phyloP scores from a whole-genome alignment of 345 rosid genomes.

The Balakata baccata region DNA sequence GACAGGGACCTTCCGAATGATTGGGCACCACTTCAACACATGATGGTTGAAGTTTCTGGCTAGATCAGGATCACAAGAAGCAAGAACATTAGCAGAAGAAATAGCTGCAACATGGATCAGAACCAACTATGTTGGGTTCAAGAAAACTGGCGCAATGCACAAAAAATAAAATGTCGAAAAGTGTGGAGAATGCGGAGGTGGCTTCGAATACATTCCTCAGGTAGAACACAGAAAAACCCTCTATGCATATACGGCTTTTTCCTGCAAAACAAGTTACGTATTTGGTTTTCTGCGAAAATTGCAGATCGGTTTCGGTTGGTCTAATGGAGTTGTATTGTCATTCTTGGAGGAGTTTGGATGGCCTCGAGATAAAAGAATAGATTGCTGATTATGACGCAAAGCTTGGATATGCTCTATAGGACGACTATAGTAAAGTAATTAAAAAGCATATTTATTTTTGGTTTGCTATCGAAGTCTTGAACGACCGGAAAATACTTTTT shows the following conservation, averaged over 20 bases:
- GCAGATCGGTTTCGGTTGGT: constrained; percentile 97
- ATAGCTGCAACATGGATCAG: constrained; percentile 73
- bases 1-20: constrained; percentile 92
- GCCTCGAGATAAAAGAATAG: constrained; percentile 53
- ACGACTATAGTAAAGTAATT: too few species aligned
- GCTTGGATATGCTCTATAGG: not conserved
- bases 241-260: too few species aligned
- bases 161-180: constrained; percentile 47
- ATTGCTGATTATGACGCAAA: constrained; percentile 32
- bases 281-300: not conserved
- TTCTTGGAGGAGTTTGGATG: constrained; percentile 95
- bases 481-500: too few species aligned
- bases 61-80: constrained; percentile 48
- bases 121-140: constrained; percentile 53
- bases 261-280: too few species aligned
- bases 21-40: constrained; percentile 86
- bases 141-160: constrained; percentile 54
- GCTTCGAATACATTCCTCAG: constrained; percentile 69
- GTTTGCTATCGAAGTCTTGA: too few species aligned
- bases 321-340: constrained; percentile 79
- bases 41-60: constrained; percentile 75
- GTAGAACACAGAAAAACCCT: constrained; percentile 19
- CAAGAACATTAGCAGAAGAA: constrained; percentile 63
- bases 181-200: constrained; percentile 62
- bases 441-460: too few species aligned